Evolutionary conservation across 768 basidiomycete species (phyloP).

Genomic region (Stropharia rugosoannulata): DNA sequence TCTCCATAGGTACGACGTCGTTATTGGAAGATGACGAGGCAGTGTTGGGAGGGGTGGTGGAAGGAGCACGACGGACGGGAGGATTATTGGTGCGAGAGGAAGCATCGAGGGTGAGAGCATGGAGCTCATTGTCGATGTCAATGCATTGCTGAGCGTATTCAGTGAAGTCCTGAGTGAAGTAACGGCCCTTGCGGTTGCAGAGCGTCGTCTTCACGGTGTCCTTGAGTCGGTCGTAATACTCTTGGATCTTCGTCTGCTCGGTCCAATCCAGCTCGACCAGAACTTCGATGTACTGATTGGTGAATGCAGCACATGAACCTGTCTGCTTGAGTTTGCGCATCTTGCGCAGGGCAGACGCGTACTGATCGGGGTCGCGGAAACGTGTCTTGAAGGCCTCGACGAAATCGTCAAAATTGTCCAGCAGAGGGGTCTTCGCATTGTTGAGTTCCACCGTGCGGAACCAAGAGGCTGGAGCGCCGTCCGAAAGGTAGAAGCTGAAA

Average conservation of each 20-base stretch:
- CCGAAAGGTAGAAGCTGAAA: too few relatives aligned
- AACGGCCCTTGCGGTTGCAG: too few relatives aligned
- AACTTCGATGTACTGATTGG: slow-evolving; percentile 25
- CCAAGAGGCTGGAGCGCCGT: too few relatives aligned
- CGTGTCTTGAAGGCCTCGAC: slow-evolving; percentile 22
- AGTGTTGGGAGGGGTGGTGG: not conserved
- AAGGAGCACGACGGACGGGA: not conserved
- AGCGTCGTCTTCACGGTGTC: too few relatives aligned
- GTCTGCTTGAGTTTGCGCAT: slow-evolving; percentile 30
- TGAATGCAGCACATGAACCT: slow-evolving; percentile 25
- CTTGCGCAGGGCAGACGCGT: slow-evolving; percentile 24
- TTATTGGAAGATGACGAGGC: slow-evolving; percentile 9
- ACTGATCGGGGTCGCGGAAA: slow-evolving; percentile 27
- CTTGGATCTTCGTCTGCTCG: slow-evolving; percentile 31
- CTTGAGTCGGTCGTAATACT: slow-evolving; percentile 26
- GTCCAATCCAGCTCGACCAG: slow-evolving; percentile 25
- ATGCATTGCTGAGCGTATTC: slow-evolving; percentile 18
- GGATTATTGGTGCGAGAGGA: slow-evolving; percentile 1
- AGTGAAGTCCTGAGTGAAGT: slow-evolving; percentile 16
- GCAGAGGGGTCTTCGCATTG: slow-evolving; percentile 10
- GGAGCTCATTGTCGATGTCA: slow-evolving; percentile 25
- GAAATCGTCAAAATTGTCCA: slow-evolving; percentile 25
- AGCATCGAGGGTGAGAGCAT: slow-evolving; percentile 16
- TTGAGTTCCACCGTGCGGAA: slow-evolving; percentile 21
- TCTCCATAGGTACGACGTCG: slow-evolving; percentile 29